Evolutionary conservation across 2,329 filamentous ascomycete genomes (phyloP), one percentile per base, ranked within the genome.

Genomic region (Trichophyton schoenleinii): DNA sequence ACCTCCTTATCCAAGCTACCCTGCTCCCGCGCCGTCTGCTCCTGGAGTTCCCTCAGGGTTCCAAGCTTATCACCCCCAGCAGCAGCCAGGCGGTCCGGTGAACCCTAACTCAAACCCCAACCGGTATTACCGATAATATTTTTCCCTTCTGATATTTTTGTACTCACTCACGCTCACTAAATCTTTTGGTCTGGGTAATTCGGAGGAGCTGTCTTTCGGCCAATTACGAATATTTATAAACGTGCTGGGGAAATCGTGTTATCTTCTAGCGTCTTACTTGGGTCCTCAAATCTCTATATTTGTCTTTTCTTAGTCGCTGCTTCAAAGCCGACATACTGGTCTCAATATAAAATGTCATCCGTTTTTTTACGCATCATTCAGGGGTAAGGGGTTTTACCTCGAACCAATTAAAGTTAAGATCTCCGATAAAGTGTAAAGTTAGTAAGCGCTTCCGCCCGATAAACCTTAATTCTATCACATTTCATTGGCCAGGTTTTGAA

Each of bases 61-160:
- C 60, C 71, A 74, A 61, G 69, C 72, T 6, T 75, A 75, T 64
- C 70, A 73, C 42, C 68, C 70, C n/a, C 66, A 68, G 20, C 68
- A 68, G 13, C 68, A 68, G 15, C 65, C 67, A 20, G n/a, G 46
- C 20, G 62, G 63, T 15, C 48, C 52, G 11, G n/a, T 61, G 34
- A 63, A 61, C 34, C 61, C 70, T 28, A 69, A 66, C 55, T 67
- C 71, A 34, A 76, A 75, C 62, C 74, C 74, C 5, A 69, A 70
- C 58, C 71, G 72, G 2, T 76, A 69, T 60, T 76, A 76, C 62
- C 70, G 68, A 66, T 62, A 42, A 58, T 58, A 5, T 13, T n/a
- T 36, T 15, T 13, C 11, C 1, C 20, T 1, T 7, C 8, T 2
- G 8, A 22, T 13, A 6, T 31, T 52, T 4, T 25, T 52, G 20